Base-by-base conservation (phyloP, 192 early-diverging fungal genomes). In the Chytriomyces sp. region DNA sequence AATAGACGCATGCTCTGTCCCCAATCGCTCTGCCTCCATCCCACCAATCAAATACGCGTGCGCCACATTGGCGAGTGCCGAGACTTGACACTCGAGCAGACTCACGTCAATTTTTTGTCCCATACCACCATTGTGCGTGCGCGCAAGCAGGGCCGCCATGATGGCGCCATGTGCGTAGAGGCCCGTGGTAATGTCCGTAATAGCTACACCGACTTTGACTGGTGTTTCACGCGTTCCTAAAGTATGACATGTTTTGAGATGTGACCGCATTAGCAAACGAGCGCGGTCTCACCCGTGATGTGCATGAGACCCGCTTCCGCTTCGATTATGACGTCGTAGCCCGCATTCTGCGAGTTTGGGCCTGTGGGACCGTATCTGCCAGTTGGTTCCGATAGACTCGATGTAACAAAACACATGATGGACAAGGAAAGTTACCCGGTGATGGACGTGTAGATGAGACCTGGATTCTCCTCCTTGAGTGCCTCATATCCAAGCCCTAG, bases 191-290 rank as follows among this genome's bases (percentile, higher is more conserved):
- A 85, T 86, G 86, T 91, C 92, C 54, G 93, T 96, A n/a, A 98
- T 93, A 0, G 96, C 96, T 0, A 98, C 96, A 39, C 96, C 96
- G 1, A 96, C 93, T 75, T 98, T 98, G 53, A 96, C 96, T 0
- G 95, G 95, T 44, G 81, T 52, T 0, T 94, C 90, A 72, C 86
- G 77, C 28, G 84, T 83, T 69, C 44, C 44, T 49, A 22, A 22
- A 22, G 44, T 3, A 22, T 49, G 44, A 49, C 22, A 49, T 12
- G 28, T 58, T 14, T 4, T 17, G 57, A 1, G 31, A 28, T 58
- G 12, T 12, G 17, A 22, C 26, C 57, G 57, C 17, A n/a, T 22
- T 25, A 22, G 19, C 17, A 58, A 30, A 58, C 14, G 57, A 32
- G n/a, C n/a, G n/a, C n/a, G n/a, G 17, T 30, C 57, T 17, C 2